Conservation (phyloP, 768 basidiomycete genomes). For the Phanerochaete carnosa region DNA sequence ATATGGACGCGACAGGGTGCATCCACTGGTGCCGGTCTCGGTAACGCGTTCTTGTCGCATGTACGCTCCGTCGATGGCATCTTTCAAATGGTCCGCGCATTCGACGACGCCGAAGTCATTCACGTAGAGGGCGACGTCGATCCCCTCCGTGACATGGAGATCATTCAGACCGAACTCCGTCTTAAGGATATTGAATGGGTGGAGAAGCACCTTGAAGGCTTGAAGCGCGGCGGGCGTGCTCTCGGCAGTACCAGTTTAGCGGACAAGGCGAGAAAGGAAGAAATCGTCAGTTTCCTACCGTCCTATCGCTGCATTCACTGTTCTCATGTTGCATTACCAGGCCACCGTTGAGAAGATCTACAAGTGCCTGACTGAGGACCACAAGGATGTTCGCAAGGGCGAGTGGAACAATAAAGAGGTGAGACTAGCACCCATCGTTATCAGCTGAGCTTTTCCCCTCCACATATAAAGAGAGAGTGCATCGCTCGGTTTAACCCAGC, state of each 20-base stretch:
- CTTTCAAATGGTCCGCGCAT: slow-evolving; percentile 96
- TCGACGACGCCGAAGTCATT: slow-evolving; percentile 98
- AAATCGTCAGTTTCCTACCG: slow-evolving; percentile 59
- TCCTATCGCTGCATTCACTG: not conserved
- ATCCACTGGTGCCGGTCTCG: slow-evolving; percentile 96
- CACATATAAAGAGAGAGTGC: slow-evolving; percentile 46
- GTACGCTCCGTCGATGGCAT: slow-evolving; percentile 99
- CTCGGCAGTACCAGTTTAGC: slow-evolving; percentile 78
- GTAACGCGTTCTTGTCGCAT: slow-evolving; percentile 96
- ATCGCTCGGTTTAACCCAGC: slow-evolving; percentile 52
- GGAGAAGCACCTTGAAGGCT: slow-evolving; percentile 78
- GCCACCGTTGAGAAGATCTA: slow-evolving; percentile 84
- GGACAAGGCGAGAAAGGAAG: slow-evolving; percentile 95
- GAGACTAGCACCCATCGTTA: slow-evolving; percentile 24
- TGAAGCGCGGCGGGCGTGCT: slow-evolving; percentile 71
- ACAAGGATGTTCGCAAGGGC: slow-evolving; percentile 88
- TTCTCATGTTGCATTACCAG: slow-evolving; percentile 35
- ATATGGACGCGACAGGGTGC: slow-evolving; percentile 60
- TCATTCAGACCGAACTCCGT: slow-evolving; percentile 90
- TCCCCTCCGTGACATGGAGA: slow-evolving; percentile 95
- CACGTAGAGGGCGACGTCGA: slow-evolving; percentile 99
- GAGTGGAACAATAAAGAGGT: slow-evolving; percentile 99
- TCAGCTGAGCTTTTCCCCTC: not conserved
- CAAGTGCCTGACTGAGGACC: slow-evolving; percentile 72
- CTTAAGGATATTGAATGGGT: slow-evolving; percentile 99